Evolutionary conservation across 106 monocot genomes (phyloP).

Genomic region (Phalaenopsis equestris): DNA sequence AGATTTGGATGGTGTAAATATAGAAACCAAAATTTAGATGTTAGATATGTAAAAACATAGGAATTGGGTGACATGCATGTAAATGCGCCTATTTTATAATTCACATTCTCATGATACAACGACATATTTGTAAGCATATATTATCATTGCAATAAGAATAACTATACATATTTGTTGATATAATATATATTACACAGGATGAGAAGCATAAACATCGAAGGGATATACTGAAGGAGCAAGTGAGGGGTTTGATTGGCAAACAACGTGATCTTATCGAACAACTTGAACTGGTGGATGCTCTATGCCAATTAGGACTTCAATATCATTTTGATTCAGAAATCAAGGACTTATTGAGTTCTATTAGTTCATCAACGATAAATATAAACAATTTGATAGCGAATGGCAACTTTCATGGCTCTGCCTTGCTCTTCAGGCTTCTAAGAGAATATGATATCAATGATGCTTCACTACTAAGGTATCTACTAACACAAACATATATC

Average conservation of each 20-base stretch:
- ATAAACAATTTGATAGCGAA: background rate
- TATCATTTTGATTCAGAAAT: slow-evolving; percentile 32
- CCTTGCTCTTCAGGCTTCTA: slow-evolving; percentile 26
- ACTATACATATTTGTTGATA: no score
- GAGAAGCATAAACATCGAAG: no score
- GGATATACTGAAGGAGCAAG: slow-evolving; percentile 13
- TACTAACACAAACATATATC: no score
- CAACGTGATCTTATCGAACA: background rate
- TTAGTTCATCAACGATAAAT: background rate
- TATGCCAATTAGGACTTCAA: slow-evolving; percentile 18
- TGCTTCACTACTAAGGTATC: background rate
- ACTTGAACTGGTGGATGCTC: slow-evolving; percentile 17
- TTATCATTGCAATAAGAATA: background rate
- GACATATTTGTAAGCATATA: background rate
- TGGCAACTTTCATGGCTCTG: background rate
- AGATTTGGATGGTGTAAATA: no score
- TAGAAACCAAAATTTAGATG: no score
- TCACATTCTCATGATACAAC: no score
- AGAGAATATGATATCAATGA: slow-evolving; percentile 10
- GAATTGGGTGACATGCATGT: no score
- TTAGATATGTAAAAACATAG: no score
- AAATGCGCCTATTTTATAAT: no score
- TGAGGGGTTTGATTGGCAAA: slow-evolving; percentile 9
- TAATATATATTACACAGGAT: background rate
- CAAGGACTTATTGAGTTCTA: slow-evolving; percentile 4